Evolutionary conservation across 176 grass and related monocot species (phyloP).

Genomic region (Dactylis glomerata): DNA sequence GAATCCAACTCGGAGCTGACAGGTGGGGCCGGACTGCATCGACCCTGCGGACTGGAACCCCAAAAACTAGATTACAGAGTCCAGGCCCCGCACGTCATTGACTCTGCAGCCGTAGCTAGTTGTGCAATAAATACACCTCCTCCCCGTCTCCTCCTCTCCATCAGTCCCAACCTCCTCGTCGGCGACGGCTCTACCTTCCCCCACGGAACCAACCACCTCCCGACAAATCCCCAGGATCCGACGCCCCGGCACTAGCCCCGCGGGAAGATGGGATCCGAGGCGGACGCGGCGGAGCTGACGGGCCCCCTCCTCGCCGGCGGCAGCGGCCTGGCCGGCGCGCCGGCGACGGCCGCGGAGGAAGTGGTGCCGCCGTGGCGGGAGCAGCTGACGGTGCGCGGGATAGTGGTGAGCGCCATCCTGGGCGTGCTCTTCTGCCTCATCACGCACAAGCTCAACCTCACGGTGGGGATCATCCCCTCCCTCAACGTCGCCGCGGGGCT

Average conservation of each 20-base stretch:
- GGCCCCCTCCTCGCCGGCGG: constrained; percentile 31
- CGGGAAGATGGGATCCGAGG: constrained; percentile 43
- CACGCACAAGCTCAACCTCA: constrained; percentile 72
- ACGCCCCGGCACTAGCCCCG: not conserved
- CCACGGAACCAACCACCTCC: not conserved
- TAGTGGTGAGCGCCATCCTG: constrained; percentile 51
- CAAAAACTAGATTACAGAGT: too few relatives aligned
- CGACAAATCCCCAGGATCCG: not conserved
- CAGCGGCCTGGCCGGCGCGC: not conserved
- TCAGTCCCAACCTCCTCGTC: not conserved
- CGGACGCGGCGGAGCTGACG: not conserved
- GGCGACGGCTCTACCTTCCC: not conserved
- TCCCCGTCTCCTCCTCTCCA: not conserved
- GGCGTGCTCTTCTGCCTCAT: constrained; percentile 68
- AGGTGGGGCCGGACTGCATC: too few relatives aligned
- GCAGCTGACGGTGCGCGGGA: constrained; percentile 49
- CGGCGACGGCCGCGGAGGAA: not conserved
- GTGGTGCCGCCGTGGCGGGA: constrained; percentile 54
- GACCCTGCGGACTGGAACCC: too few relatives aligned
- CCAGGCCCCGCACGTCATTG: too few relatives aligned
- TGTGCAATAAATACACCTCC: not conserved
- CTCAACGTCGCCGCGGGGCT: constrained; percentile 60
- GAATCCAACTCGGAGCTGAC: too few relatives aligned
- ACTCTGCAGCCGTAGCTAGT: too few relatives aligned
- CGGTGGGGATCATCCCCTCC: constrained; percentile 56